Conservation (phyloP, 768 basidiomycete species). For the Lactarius trivialis region DNA sequence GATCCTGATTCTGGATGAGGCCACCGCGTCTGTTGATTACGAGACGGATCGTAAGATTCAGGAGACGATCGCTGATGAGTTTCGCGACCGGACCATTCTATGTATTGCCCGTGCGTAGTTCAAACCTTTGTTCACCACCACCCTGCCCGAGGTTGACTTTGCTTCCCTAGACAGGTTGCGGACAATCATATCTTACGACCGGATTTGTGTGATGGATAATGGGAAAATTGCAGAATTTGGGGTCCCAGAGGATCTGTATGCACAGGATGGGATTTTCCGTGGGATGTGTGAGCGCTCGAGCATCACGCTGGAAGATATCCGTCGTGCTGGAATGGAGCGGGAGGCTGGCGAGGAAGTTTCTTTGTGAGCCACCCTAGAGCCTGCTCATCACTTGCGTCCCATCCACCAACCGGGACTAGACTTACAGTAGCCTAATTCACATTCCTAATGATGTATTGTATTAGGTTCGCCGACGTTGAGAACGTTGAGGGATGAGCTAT, state of each 20-base stretch:
- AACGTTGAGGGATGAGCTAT: no score
- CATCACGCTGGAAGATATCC: constrained; percentile 67
- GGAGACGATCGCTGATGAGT: constrained; percentile 79
- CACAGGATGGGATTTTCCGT: constrained; percentile 61
- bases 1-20: constrained; percentile 86
- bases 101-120: constrained; percentile 75
- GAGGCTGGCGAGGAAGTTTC: constrained; percentile 5
- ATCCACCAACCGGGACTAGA: not conserved
- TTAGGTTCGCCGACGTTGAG: not conserved
- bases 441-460: not conserved
- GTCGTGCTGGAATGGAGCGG: constrained; percentile 30
- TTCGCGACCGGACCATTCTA: constrained; percentile 75
- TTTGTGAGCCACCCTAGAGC: not conserved
- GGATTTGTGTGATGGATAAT: constrained; percentile 81
- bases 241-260: constrained; percentile 62
- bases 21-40: constrained; percentile 85
- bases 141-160: not conserved
- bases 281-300: constrained; percentile 84
- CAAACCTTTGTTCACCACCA: not conserved
- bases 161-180: constrained; percentile 58
- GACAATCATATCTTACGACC: constrained; percentile 84
- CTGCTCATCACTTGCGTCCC: not conserved
- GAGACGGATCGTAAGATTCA: constrained; percentile 91
- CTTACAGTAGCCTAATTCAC: not conserved
- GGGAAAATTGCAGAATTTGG: constrained; percentile 84